phyloP scores from a whole-genome alignment of 1,284 basidiomycete genomes.

The Albatrellus sp. region DNA sequence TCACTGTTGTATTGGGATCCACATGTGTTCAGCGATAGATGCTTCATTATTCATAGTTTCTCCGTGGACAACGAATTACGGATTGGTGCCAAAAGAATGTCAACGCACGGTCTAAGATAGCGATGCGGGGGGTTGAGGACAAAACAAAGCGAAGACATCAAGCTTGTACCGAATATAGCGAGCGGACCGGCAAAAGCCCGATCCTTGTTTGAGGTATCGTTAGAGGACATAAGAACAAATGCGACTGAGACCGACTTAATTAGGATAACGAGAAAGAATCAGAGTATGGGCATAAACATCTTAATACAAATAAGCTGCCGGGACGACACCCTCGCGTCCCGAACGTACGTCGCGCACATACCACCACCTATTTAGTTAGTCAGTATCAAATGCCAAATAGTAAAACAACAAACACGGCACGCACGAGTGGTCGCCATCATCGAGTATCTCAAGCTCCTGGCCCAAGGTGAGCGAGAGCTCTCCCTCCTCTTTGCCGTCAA shows the following conservation, averaged over 20 bases:
- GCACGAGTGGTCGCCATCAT: constrained; percentile 70
- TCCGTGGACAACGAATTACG: neutral
- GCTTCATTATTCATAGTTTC: constrained; percentile 2
- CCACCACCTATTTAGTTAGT: constrained; percentile 63
- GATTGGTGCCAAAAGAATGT: neutral
- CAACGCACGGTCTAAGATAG: constrained; percentile 1
- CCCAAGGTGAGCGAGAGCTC: constrained; percentile 61
- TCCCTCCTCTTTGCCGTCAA: constrained; percentile 66
- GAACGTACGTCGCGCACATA: constrained; percentile 71
- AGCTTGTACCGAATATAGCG: constrained; percentile 7
- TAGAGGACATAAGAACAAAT: constrained; percentile 14
- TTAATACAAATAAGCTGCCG: constrained; percentile 78
- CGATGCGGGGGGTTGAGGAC: constrained; percentile 5
- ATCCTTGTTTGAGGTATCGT: constrained; percentile 6
- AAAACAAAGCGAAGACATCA: constrained; percentile 6
- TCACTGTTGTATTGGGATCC: neutral
- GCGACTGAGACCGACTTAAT: too few species aligned
- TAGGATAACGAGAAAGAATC: neutral
- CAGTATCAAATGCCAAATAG: neutral
- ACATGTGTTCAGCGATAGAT: neutral
- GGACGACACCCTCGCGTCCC: constrained; percentile 78
- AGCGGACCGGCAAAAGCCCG: constrained; percentile 5
- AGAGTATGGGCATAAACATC: constrained; percentile 7
- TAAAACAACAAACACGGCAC: constrained; percentile 20
- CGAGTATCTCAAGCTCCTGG: constrained; percentile 63